Conservation (phyloP, 129 eudicot species). For the Artemisia annua region DNA sequence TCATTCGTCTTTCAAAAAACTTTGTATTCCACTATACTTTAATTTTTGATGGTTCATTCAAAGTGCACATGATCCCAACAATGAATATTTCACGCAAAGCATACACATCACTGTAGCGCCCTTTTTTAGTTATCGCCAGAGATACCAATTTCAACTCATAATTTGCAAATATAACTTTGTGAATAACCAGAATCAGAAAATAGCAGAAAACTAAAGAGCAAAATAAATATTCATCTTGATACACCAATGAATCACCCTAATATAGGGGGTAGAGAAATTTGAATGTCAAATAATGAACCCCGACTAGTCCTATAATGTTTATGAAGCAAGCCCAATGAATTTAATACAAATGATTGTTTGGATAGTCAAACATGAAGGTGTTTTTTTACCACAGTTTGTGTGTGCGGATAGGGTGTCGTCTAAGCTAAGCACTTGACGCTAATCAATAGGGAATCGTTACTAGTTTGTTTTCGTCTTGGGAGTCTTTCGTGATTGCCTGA, state of each 20-base stretch:
- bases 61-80: too few species aligned
- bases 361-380: conserved; percentile 8
- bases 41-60: too few species aligned
- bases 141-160: too few species aligned
- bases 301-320: conserved; percentile 23
- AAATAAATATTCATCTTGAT: conserved; percentile 16
- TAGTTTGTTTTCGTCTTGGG: conserved; percentile 38
- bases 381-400: conserved; percentile 17
- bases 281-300: conserved; percentile 21
- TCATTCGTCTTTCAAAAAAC: too few species aligned
- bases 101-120: too few species aligned
- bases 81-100: too few species aligned
- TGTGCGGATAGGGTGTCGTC: conserved; percentile 5
- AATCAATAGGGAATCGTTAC: neutral
- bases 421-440: conserved; percentile 14
- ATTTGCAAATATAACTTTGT: too few species aligned
- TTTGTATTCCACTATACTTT: too few species aligned
- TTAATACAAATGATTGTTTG: conserved; percentile 19
- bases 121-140: too few species aligned
- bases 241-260: conserved; percentile 31
- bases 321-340: conserved; percentile 29
- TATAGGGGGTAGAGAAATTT: conserved; percentile 19
- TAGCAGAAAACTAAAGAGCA: neutral
- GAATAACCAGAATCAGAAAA: conserved; percentile 8
- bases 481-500: conserved; percentile 25